Evolutionary conservation across 257 asterid genomes (phyloP).

Genomic region (Paraleonurus japonicus): DNA sequence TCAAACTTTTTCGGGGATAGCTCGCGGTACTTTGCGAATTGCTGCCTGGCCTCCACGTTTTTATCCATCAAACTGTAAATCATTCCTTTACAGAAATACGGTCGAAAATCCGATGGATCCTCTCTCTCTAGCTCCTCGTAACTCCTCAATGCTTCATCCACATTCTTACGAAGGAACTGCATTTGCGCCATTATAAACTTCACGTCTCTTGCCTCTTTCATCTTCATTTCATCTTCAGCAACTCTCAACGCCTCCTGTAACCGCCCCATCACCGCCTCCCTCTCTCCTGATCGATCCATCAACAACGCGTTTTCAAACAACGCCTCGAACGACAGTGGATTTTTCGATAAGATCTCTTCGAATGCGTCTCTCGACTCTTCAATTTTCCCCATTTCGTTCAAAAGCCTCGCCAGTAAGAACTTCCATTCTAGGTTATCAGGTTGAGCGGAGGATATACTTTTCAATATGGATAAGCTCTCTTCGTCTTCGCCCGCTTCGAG

Average conservation of each 20-base stretch:
- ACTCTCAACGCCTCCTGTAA: slow-evolving; percentile 58
- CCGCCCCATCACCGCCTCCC: slow-evolving; percentile 58
- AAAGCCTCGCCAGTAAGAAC: slow-evolving; percentile 58
- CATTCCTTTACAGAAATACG: slow-evolving; percentile 89
- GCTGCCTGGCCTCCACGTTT: slow-evolving; percentile 69
- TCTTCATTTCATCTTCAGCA: slow-evolving; percentile 62
- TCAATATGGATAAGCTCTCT: slow-evolving; percentile 53
- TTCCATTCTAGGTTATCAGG: slow-evolving; percentile 73
- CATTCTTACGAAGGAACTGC: slow-evolving; percentile 76
- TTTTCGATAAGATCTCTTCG: slow-evolving; percentile 49
- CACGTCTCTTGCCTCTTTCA: slow-evolving; percentile 76
- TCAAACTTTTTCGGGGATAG: slow-evolving; percentile 77
- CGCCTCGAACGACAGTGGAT: slow-evolving; percentile 62
- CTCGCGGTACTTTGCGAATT: slow-evolving; percentile 60
- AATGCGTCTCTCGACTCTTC: slow-evolving; percentile 57
- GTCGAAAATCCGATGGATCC: slow-evolving; percentile 83
- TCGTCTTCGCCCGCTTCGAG: slow-evolving; percentile 71
- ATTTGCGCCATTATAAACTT: slow-evolving; percentile 80
- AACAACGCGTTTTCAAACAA: slow-evolving; percentile 72
- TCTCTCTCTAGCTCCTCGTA: slow-evolving; percentile 73
- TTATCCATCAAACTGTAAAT: slow-evolving; percentile 65
- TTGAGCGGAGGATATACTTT: slow-evolving; percentile 50
- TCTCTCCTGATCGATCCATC: slow-evolving; percentile 77
- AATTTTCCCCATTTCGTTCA: slow-evolving; percentile 60
- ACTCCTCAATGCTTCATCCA: slow-evolving; percentile 73